Evolutionary conservation across 2,329 filamentous ascomycete genomes (phyloP), one percentile per base, ranked within the genome.

Genomic region (Phoma sp.): DNA sequence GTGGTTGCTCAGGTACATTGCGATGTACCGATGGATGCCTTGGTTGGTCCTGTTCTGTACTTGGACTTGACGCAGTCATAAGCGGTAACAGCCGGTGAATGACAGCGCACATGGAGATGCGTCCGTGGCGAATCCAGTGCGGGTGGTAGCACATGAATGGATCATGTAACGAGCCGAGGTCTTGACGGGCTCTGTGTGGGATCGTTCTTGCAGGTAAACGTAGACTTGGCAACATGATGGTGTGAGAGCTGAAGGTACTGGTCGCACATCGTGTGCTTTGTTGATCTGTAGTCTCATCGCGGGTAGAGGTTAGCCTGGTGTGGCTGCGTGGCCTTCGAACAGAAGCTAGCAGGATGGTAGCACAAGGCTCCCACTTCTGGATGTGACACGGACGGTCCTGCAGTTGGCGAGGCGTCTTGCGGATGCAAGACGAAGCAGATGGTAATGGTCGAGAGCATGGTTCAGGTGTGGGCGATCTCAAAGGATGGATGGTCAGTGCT

Each of bases 381-480:
- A 36, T 21, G 51, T 45, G 26, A 54, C 45, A 49, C 45, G 17
- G 40, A 21, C 5, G 36, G 34, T 29, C 33, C 39, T 54, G 50
- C 50, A 48, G 43, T 20, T 51, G 40, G 32, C 33, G 12, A 48
- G 43, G 38, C 50, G 43, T 53, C 37, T 53, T 38, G 38, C 37
- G 17, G n/a, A 33, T 26, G 26, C 10, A 26, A 21, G 26, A 43
- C 34, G 38, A 40, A 23, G 21, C 29, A 45, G 33, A 28, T 14
- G 33, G 17, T 25, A 6, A 37, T 36, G 28, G 29, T 36, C 42
- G 37, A 47, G 47, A 42, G n/a, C 42, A 36, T 40, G 42, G 34
- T 45, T 42, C 9, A 32, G 18, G 7, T 40, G 42, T 46, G 46
- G 48, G 42, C 7, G 29, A 29, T 34, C 21, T 39, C 20, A 7